Percentiles rank a stretch among this genome's conserved stretches.
These are phyloP conservation scores for Erysimum cheiranthoides DNA, from an alignment of 345 rosid species.

Conservation along the genomic window DNA sequence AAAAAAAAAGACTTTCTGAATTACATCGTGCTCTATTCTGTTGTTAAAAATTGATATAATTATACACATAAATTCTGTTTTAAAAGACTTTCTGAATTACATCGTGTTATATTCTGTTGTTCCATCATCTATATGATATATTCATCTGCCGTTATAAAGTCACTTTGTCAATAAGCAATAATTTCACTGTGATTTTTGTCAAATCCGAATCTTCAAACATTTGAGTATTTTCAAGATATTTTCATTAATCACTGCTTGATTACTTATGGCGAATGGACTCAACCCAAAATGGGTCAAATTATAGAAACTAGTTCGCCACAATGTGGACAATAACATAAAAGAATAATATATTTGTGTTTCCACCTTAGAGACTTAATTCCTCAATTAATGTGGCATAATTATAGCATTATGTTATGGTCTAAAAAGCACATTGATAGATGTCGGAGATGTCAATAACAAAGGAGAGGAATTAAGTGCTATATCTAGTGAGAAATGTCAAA, in stretches of 20 bases:
- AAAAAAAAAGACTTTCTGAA: not conserved
- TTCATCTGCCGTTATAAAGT: not conserved
- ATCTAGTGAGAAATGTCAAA: conserved; percentile 56
- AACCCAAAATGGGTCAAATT: conserved; percentile 12
- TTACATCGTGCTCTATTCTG: not conserved
- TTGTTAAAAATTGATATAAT: not conserved
- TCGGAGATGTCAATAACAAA: conserved; percentile 23
- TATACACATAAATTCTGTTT: not conserved
- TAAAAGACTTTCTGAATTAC: not conserved
- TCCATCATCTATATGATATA: not conserved
- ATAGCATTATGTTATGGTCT: conserved; percentile 41
- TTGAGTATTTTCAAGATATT: conserved; percentile 15
- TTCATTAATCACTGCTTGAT: conserved; percentile 28
- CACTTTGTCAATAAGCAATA: conserved; percentile 5
- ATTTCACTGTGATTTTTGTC: not conserved
- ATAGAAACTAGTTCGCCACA: conserved; percentile 17
- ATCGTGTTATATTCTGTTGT: not conserved
- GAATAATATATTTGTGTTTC: conserved; percentile 28
- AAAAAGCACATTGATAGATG: conserved; percentile 28
- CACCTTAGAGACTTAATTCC: conserved; percentile 31
- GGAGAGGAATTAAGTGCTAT: conserved; percentile 43
- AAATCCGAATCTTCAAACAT: conserved; percentile 19
- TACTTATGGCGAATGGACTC: conserved; percentile 17
- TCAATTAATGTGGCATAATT: conserved; percentile 17
- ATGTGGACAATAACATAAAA: conserved; percentile 34